Evolutionary conservation across 805 yeast genomes (phyloP).

Genomic region (Metschnikowia amazonensis): DNA sequence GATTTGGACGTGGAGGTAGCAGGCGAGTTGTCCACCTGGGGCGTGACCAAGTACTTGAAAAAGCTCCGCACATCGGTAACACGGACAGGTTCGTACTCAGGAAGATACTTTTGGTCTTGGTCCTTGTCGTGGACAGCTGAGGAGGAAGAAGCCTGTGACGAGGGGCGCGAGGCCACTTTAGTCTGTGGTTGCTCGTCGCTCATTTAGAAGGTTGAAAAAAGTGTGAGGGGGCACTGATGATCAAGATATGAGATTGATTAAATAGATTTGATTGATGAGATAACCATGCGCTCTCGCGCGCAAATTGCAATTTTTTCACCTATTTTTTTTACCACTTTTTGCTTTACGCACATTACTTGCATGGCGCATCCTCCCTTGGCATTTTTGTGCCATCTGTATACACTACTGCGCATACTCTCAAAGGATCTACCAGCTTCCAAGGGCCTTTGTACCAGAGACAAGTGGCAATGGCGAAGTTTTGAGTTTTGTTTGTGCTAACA

Average conservation of each 20-base stretch:
- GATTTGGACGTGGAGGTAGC: constrained; percentile 23
- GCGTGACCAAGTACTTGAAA: neutral
- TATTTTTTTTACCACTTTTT: too few relatives aligned
- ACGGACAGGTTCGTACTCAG: neutral
- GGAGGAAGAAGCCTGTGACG: neutral
- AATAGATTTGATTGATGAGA: constrained; percentile 15
- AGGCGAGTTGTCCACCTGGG: neutral
- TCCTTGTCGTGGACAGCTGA: neutral
- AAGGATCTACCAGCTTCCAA: too few relatives aligned
- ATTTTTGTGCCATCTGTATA: neutral
- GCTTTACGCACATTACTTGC: too few relatives aligned
- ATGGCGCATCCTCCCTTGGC: too few relatives aligned
- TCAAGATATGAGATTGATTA: constrained; percentile 10
- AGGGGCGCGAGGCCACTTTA: neutral
- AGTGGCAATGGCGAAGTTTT: too few relatives aligned
- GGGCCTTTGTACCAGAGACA: too few relatives aligned
- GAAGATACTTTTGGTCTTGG: neutral
- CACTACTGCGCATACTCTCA: neutral
- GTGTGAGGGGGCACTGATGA: neutral
- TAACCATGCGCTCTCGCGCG: constrained; percentile 1
- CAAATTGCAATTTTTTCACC: neutral
- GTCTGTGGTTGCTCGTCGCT: neutral
- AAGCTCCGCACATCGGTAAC: neutral
- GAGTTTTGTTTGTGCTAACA: too few relatives aligned
- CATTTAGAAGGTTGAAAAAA: constrained; percentile 1